These are phyloP conservation scores for Suillus clintonianus DNA, from an alignment of 768 basidiomycete species.

Conservation along the genomic window DNA sequence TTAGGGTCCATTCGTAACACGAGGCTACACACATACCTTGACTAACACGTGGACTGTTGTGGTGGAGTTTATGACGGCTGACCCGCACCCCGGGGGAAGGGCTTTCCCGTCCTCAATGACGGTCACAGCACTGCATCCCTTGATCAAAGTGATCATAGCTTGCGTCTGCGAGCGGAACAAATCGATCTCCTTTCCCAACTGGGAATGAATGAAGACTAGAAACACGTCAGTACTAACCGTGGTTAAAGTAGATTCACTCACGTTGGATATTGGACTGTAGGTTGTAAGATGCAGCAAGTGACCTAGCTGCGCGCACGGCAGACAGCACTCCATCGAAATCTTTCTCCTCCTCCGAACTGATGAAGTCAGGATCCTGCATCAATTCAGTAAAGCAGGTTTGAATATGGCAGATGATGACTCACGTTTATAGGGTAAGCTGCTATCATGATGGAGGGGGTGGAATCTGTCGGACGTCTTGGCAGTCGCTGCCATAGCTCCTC, in stretches of 20 bases:
- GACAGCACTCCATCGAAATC: slow-evolving; percentile 86
- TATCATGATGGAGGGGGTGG: slow-evolving; percentile 88
- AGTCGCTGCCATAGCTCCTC: slow-evolving; percentile 99
- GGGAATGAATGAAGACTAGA: slow-evolving; percentile 77
- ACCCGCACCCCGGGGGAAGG: slow-evolving; percentile 87
- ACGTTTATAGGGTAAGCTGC: slow-evolving; percentile 81
- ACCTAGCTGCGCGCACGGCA: slow-evolving; percentile 77
- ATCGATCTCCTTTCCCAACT: slow-evolving; percentile 58
- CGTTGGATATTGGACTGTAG: slow-evolving; percentile 83
- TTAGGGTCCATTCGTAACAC: background rate
- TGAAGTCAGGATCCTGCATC: slow-evolving; percentile 58
- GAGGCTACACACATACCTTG: slow-evolving; percentile 52
- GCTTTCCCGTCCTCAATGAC: slow-evolving; percentile 57
- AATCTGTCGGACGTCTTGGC: slow-evolving; percentile 80
- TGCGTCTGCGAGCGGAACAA: slow-evolving; percentile 73
- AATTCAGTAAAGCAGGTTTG: background rate
- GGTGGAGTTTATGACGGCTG: slow-evolving; percentile 73
- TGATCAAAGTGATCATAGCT: slow-evolving; percentile 81
- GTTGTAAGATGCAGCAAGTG: slow-evolving; percentile 87
- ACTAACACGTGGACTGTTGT: slow-evolving; percentile 84
- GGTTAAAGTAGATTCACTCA: slow-evolving; percentile 33
- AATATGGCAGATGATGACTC: slow-evolving; percentile 30
- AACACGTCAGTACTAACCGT: slow-evolving; percentile 6
- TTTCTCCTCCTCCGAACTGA: slow-evolving; percentile 72
- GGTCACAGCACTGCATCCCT: slow-evolving; percentile 79